These are phyloP conservation scores for Xylaria sp. DNA, from an alignment of 2,329 filamentous ascomycete genomes.

Conservation along the genomic window DNA sequence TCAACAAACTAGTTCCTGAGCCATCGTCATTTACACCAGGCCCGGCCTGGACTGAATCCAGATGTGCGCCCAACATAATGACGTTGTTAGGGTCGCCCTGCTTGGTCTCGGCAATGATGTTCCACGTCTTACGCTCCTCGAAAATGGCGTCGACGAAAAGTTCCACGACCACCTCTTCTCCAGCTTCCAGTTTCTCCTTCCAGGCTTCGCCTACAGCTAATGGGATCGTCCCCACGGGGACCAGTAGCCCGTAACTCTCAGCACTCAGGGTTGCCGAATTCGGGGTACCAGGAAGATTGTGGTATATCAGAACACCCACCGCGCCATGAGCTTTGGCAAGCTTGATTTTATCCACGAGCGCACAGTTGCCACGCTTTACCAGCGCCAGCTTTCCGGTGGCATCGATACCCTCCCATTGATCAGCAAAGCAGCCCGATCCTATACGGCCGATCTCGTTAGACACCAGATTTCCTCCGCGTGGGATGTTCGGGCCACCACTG, in stretches of 20 bases:
- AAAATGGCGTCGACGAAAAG: constrained; percentile 53
- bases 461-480: constrained; percentile 36
- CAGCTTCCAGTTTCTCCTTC: constrained; percentile 48
- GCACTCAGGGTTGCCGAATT: constrained; percentile 64
- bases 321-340: constrained; percentile 57
- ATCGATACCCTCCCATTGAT: constrained; percentile 58
- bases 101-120: constrained; percentile 57
- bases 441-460: constrained; percentile 1
- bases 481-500: no score
- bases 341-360: constrained; percentile 56
- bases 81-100: constrained; percentile 56
- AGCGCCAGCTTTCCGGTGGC: constrained; percentile 57
- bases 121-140: constrained; percentile 53
- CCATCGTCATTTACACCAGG: constrained; percentile 57
- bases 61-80: constrained; percentile 55
- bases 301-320: constrained; percentile 65
- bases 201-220: constrained; percentile 52
- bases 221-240: constrained; percentile 52
- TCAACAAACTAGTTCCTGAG: constrained; percentile 52
- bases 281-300: constrained; percentile 63
- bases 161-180: constrained; percentile 50
- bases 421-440: constrained; percentile 52
- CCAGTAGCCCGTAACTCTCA: constrained; percentile 50
- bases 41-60: constrained; percentile 54
- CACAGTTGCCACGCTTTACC: constrained; percentile 57